These are phyloP conservation scores for Colletotrichum orbiculare DNA, from an alignment of 2,329 filamentous ascomycete species.

Conservation along the genomic window DNA sequence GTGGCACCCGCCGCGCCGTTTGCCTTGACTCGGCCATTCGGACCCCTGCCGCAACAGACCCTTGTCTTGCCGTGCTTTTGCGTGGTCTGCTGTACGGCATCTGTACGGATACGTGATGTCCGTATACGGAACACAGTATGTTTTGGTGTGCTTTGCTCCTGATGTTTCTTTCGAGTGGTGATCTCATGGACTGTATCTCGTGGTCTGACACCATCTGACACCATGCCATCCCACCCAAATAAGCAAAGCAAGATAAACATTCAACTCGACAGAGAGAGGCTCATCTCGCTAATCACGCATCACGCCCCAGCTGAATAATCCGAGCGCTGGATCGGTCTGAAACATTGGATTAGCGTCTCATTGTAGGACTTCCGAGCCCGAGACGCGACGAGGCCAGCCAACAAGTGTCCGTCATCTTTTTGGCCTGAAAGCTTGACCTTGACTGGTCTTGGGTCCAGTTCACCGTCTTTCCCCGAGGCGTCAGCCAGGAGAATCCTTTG, in stretches of 20 bases:
- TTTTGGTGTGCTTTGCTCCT: no score
- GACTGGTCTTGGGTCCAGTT: neutral
- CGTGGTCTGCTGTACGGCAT: neutral
- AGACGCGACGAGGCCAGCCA: neutral
- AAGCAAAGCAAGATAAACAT: neutral
- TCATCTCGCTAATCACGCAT: slow-evolving; percentile 23
- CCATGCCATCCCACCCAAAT: neutral
- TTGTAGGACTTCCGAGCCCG: neutral
- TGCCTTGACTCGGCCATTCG: slow-evolving; percentile 25
- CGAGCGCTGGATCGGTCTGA: slow-evolving; percentile 32
- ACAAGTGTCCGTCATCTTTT: neutral
- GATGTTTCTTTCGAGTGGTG: no score
- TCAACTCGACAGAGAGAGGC: neutral
- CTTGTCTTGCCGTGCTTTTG: neutral
- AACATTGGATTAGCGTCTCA: slow-evolving; percentile 28
- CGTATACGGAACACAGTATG: no score
- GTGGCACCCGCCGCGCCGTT: slow-evolving; percentile 26
- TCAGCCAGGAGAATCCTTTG: slow-evolving; percentile 13
- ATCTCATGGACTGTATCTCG: neutral
- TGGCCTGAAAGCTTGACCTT: slow-evolving; percentile 8
- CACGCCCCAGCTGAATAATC: slow-evolving; percentile 16
- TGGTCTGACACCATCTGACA: neutral
- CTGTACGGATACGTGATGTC: no score
- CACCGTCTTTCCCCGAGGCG: neutral
- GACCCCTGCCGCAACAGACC: slow-evolving; percentile 16